Evolutionary conservation across 2,329 filamentous ascomycete genomes (phyloP).

Genomic region (Monosporascus sp.): DNA sequence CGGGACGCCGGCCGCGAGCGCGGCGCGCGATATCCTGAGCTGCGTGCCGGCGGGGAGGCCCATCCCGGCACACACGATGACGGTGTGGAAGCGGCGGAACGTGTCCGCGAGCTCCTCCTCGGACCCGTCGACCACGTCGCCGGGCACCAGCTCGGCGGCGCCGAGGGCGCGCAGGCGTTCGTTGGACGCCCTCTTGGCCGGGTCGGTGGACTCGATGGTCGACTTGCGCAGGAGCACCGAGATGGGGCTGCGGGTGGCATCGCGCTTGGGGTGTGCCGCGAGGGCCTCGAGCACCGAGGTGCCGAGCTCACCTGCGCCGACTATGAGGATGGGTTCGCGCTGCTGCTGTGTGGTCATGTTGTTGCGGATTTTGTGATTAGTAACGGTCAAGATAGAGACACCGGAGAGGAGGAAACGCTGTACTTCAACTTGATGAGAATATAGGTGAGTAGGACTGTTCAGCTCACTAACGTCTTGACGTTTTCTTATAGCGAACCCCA

Average conservation of each 20-base stretch:
- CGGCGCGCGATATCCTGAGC: constrained; percentile 51
- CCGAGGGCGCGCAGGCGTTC: constrained; percentile 31
- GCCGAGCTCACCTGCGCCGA: constrained; percentile 65
- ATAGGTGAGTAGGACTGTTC: too few species aligned
- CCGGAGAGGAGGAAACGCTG: background rate
- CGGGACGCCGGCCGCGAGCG: constrained; percentile 41
- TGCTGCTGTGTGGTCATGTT: background rate
- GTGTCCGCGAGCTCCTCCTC: constrained; percentile 32
- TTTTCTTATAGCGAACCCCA: too few species aligned
- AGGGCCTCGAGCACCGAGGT: constrained; percentile 49
- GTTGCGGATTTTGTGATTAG: background rate
- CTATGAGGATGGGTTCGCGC: constrained; percentile 43
- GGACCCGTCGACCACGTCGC: constrained; percentile 33
- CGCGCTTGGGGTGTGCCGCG: constrained; percentile 35
- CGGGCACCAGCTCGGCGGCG: constrained; percentile 34
- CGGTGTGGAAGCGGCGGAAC: constrained; percentile 43
- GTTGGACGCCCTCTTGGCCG: constrained; percentile 30
- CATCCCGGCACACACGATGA: constrained; percentile 61
- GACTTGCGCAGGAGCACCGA: constrained; percentile 49
- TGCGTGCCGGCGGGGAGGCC: constrained; percentile 49
- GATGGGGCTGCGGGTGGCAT: constrained; percentile 31
- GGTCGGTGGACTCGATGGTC: constrained; percentile 34
- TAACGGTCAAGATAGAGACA: background rate
- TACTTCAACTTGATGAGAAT: too few species aligned
- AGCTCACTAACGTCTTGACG: too few species aligned